These are phyloP conservation scores for Saccharomycopsis javanensis DNA, from an alignment of 805 yeast species.

Conservation along the genomic window DNA sequence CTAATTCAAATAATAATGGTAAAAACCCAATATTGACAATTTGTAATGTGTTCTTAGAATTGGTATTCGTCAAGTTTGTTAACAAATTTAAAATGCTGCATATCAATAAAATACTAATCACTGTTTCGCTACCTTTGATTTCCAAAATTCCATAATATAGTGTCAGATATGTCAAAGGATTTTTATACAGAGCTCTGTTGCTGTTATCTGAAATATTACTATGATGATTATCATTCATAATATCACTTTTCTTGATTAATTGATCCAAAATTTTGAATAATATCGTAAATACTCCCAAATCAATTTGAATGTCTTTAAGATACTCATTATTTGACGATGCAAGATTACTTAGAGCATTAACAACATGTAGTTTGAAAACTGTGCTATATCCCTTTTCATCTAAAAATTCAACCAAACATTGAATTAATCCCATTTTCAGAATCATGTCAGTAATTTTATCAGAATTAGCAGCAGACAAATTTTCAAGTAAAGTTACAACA, in stretches of 20 bases:
- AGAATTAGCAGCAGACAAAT: not conserved
- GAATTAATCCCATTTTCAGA: slow-evolving; percentile 8
- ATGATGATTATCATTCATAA: not conserved
- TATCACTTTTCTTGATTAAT: not conserved
- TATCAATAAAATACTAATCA: not conserved
- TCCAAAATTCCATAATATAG: not conserved
- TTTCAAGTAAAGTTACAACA: slow-evolving; percentile 9
- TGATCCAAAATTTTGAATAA: slow-evolving; percentile 3
- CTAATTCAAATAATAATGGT: slow-evolving; percentile 13
- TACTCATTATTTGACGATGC: slow-evolving; percentile 8
- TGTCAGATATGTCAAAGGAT: not conserved
- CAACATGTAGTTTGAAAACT: slow-evolving; percentile 3
- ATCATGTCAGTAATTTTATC: slow-evolving; percentile 7
- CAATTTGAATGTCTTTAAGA: slow-evolving; percentile 12
- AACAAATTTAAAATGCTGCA: slow-evolving; percentile 6
- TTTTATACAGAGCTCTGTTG: not conserved
- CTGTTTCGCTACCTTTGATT: not conserved
- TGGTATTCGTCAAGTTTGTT: slow-evolving; percentile 8
- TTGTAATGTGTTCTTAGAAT: slow-evolving; percentile 15
- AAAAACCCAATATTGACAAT: slow-evolving; percentile 14
- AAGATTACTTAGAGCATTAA: slow-evolving; percentile 8
- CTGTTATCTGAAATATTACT: not conserved
- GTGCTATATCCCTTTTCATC: slow-evolving; percentile 4
- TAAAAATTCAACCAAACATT: slow-evolving; percentile 10
- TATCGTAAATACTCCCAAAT: slow-evolving; percentile 8